phyloP scores from a whole-genome alignment of 208 protist species.

The Phytomonas francai region DNA sequence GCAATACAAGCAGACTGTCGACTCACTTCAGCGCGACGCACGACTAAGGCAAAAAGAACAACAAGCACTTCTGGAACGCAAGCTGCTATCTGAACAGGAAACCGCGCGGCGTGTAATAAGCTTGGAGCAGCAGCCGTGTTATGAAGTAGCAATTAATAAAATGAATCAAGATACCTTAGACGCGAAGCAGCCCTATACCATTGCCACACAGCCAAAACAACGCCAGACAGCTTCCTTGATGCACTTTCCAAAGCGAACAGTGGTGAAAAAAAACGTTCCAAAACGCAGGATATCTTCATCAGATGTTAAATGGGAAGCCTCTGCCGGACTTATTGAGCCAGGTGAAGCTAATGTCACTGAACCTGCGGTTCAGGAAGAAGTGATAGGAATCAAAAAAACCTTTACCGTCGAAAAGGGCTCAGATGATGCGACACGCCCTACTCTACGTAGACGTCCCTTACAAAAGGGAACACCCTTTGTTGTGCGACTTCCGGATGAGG shows the following conservation, averaged over 20 bases:
- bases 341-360: background rate
- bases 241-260: background rate
- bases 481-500: background rate
- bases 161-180: slow-evolving; percentile 33
- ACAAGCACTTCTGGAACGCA: slow-evolving; percentile 28
- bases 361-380: background rate
- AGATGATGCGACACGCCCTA: background rate
- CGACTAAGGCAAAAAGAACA: slow-evolving; percentile 35
- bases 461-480: background rate
- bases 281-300: background rate
- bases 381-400: background rate
- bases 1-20: slow-evolving; percentile 42
- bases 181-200: slow-evolving; percentile 11
- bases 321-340: background rate
- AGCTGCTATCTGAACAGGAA: slow-evolving; percentile 27
- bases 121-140: slow-evolving; percentile 15
- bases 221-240: background rate
- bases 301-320: background rate
- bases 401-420: background rate
- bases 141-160: slow-evolving; percentile 17
- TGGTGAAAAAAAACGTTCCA: background rate
- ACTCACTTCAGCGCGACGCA: slow-evolving; percentile 30
- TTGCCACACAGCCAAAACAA: background rate
- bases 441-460: background rate
- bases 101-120: slow-evolving; percentile 11